These are phyloP conservation scores for Byssochlamys sp. DNA, from an alignment of 2,329 filamentous ascomycete genomes.

Conservation along the genomic window DNA sequence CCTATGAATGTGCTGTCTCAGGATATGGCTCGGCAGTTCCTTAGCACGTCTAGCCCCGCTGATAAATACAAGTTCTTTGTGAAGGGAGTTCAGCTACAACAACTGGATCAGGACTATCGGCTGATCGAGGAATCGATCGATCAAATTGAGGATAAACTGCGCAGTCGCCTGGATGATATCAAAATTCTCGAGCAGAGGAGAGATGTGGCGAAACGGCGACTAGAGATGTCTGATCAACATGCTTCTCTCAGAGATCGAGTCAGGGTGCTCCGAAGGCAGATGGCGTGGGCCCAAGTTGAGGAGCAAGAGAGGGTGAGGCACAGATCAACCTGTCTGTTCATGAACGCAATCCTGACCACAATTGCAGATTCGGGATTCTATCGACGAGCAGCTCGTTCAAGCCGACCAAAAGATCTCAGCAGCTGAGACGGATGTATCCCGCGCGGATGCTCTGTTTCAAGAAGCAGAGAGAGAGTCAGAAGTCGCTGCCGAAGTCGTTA, in stretches of 20 bases:
- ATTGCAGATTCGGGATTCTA: conserved; percentile 22
- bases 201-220: conserved; percentile 55
- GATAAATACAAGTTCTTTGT: conserved; percentile 97
- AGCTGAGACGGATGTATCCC: conserved; percentile 33
- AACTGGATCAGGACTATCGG: conserved; percentile 82
- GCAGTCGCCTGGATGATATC: conserved; percentile 55
- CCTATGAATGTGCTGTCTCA: conserved; percentile 92
- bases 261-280: conserved; percentile 52
- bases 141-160: conserved; percentile 56
- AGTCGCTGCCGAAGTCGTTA: conserved; percentile 33
- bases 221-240: conserved; percentile 57
- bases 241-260: conserved; percentile 54
- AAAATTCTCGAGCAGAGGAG: conserved; percentile 47
- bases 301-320: conserved; percentile 54
- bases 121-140: conserved; percentile 72
- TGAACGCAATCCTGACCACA: conserved; percentile 5
- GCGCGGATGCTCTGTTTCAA: conserved; percentile 40
- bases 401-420: conserved; percentile 42
- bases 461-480: conserved; percentile 30
- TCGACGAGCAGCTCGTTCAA: conserved; percentile 27
- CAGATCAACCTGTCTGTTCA: background rate
- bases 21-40: conserved; percentile 85
- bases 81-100: conserved; percentile 84
- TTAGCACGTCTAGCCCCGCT: conserved; percentile 69
- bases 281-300: conserved; percentile 80